Evolutionary conservation across 2,329 filamentous ascomycete species (phyloP).

Genomic region (Phoma sp.): DNA sequence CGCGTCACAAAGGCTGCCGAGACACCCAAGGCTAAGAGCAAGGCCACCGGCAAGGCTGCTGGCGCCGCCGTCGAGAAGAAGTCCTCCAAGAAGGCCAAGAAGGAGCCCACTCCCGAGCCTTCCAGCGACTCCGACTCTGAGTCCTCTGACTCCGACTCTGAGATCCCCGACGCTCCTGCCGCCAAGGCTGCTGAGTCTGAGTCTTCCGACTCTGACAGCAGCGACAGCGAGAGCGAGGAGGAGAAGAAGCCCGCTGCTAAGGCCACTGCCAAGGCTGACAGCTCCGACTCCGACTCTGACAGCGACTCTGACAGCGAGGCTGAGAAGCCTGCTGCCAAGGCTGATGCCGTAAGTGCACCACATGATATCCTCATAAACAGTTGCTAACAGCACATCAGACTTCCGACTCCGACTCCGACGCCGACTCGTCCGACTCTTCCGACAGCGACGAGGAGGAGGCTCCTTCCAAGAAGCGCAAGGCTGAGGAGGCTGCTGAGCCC

Average conservation of each 20-base stretch:
- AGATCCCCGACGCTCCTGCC: constrained; percentile 43
- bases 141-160: constrained; percentile 39
- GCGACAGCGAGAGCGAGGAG: constrained; percentile 36
- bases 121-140: constrained; percentile 36
- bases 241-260: constrained; percentile 27
- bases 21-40: constrained; percentile 70
- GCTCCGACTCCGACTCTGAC: constrained; percentile 49
- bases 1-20: constrained; percentile 72
- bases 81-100: constrained; percentile 57
- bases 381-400: constrained; percentile 36
- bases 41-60: constrained; percentile 66
- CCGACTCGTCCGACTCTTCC: constrained; percentile 41
- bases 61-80: constrained; percentile 54
- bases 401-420: constrained; percentile 48
- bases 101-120: constrained; percentile 56
- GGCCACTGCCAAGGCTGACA: constrained; percentile 34
- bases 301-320: constrained; percentile 29
- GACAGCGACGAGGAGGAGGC: constrained; percentile 48
- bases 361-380: neutral
- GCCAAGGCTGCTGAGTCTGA: constrained; percentile 46
- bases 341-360: constrained; percentile 28
- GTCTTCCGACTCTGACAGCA: constrained; percentile 45
- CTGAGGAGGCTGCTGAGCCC: constrained; percentile 57
- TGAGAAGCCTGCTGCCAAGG: constrained; percentile 35
- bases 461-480: constrained; percentile 73